A percentile compares a stretch with the other conserved stretches of the same genome.
Evolutionary conservation across 148 eudicot genomes (phyloP).

Genomic region (Vaccinium myrtillus): DNA sequence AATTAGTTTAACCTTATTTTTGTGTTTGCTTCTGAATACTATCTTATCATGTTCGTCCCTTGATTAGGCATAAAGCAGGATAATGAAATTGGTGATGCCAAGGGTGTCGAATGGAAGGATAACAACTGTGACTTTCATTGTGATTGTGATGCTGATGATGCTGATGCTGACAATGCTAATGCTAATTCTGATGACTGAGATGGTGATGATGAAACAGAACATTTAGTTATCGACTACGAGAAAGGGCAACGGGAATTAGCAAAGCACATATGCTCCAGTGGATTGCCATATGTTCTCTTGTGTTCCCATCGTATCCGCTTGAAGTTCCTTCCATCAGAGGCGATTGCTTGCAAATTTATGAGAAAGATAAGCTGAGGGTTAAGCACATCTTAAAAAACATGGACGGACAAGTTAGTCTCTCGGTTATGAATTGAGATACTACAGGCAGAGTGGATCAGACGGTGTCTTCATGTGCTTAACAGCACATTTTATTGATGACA

Average conservation of each 20-base stretch:
- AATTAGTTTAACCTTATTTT: background rate
- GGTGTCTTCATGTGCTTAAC: background rate
- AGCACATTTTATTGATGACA: background rate
- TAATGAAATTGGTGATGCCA: background rate
- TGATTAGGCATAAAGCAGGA: background rate
- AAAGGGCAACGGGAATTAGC: background rate
- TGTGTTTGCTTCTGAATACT: background rate
- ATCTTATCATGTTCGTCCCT: background rate
- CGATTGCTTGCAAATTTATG: background rate
- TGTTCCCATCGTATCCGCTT: background rate
- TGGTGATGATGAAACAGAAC: background rate
- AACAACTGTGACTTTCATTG: background rate
- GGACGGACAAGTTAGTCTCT: conserved; percentile 1
- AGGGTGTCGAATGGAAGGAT: background rate
- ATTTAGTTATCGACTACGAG: background rate
- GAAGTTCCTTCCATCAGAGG: background rate
- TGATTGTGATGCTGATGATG: background rate
- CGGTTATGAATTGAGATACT: background rate
- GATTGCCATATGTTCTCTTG: background rate
- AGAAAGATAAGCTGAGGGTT: background rate
- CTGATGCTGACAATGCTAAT: background rate
- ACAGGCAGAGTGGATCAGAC: background rate
- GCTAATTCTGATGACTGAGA: too few relatives aligned
- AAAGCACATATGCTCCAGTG: background rate
- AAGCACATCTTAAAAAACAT: background rate